phyloP scores from a whole-genome alignment of 768 basidiomycete species.

The Phlegmacium glaucopus region DNA sequence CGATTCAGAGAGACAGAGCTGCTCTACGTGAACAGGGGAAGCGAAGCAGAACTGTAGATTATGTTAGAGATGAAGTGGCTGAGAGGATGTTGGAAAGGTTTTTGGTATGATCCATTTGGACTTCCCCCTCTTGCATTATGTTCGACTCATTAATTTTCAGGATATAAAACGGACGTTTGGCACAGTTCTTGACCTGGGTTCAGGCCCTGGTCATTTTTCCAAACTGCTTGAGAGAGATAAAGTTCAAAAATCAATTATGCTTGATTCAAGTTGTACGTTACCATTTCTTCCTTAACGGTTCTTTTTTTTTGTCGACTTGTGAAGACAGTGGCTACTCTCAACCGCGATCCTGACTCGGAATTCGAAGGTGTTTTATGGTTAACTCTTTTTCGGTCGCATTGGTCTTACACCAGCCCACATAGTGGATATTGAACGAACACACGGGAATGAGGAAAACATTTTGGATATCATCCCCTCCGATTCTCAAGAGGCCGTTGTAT shows the following conservation, averaged over 20 bases:
- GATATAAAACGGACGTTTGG: conserved; percentile 87
- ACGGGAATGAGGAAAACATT: conserved; percentile 82
- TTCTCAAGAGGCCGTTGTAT: conserved; percentile 90
- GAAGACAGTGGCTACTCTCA: conserved; percentile 56
- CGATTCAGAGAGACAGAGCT: conserved; percentile 73
- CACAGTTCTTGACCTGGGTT: conserved; percentile 81
- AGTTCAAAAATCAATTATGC: conserved; percentile 72
- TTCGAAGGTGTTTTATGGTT: conserved; percentile 64
- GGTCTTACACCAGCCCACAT: conserved; percentile 8
- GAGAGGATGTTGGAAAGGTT: conserved; percentile 89
- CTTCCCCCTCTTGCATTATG: background rate
- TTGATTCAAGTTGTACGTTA: conserved; percentile 79
- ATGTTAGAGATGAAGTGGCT: conserved; percentile 87
- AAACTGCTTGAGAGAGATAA: conserved; percentile 71
- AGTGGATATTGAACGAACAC: conserved; percentile 79
- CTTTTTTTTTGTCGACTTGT: conserved; percentile 4
- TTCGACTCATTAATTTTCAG: conserved; percentile 37
- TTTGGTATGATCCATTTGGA: conserved; percentile 45
- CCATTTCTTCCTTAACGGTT: background rate
- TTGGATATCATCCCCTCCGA: conserved; percentile 60
- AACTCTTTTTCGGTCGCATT: background rate
- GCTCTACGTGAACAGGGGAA: conserved; percentile 53
- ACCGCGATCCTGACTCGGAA: conserved; percentile 73
- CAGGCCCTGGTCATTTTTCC: conserved; percentile 90
- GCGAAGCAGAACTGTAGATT: conserved; percentile 80